Evolutionary conservation across 306 rosid genomes (phyloP).

Genomic region (Sphenostylis stenocarpa): DNA sequence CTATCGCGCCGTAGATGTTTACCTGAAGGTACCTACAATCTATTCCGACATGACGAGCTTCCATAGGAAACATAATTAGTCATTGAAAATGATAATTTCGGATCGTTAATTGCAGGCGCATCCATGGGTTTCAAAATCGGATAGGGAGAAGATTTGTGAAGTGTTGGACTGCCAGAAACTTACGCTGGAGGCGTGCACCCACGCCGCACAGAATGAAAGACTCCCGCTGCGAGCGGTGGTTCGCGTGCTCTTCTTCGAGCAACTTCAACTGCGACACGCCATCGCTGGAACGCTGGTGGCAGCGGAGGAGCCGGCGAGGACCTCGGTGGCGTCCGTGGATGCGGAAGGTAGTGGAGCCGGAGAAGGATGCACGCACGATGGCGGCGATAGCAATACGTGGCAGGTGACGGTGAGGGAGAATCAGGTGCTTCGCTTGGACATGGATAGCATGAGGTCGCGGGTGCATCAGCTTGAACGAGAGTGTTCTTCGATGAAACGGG

Average conservation of each 20-base stretch:
- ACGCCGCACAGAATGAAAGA: slow-evolving; percentile 91
- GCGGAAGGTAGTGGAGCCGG: not conserved
- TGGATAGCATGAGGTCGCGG: slow-evolving; percentile 10
- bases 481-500: not conserved
- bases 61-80: not conserved
- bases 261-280: not conserved
- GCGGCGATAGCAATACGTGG: not conserved
- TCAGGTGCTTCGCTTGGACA: slow-evolving; percentile 17
- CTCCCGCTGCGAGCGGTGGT: slow-evolving; percentile 57
- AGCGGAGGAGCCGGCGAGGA: not conserved
- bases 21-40: not conserved
- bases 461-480: not conserved
- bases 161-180: not conserved
- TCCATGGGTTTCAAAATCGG: not conserved
- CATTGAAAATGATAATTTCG: not conserved
- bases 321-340: not conserved
- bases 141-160: not conserved
- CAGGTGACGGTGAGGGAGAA: not conserved
- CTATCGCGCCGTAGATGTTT: not conserved
- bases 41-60: not conserved
- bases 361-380: not conserved
- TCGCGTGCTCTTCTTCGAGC: slow-evolving; percentile 5
- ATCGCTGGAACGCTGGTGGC: not conserved
- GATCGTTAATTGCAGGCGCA: not conserved
- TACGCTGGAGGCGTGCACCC: slow-evolving; percentile 73